Evolutionary conservation across 192 early-diverging fungal genomes (phyloP), one percentile per base, ranked within the genome.

Genomic region (Rhizoclosmatium sp.): DNA sequence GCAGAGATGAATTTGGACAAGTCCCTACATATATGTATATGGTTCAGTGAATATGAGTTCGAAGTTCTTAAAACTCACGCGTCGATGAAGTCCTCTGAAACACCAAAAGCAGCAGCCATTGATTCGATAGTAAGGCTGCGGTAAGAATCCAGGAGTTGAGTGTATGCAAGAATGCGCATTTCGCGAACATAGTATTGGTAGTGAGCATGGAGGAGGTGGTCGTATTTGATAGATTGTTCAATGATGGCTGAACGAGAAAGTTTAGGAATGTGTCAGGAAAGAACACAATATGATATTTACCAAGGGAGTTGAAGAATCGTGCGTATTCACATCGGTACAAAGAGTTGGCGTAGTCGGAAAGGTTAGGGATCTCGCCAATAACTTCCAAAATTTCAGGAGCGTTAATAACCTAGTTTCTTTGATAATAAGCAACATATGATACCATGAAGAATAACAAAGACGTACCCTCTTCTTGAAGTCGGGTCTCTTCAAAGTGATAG

Each of bases 311-410:
- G 84, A 99, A 99, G 85, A 98, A 99, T 84, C 95, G 91, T 49
- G 92, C 90, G 82, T 99, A 99, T 49, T 93, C 87, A 88, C 95
- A 95, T 67, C 93, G 91, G 85, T 99, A 98, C 44, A 99, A 83
- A 41, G 95, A 94, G 65, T 87, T 93, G 78, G 95, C 88, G 78
- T 91, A 96, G 46, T 93, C 91, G 67, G 93, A 91, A 23, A 98
- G 86, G 62, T 95, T 85, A 56, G 96, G 95, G 49, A 97, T 95
- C 75, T 98, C 90, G 71, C 92, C 83, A 71, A 98, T 91, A 19
- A 97, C 96, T 83, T 99, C 97, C 48, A 99, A 86, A 65, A 99
- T 94, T 74, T 99, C 98, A 49, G 98, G 97, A 3, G 98, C 91
- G 81, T 97, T 94, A 65, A 98, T 89, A 23, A 96, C 90, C 93